Conservation (phyloP, 2,329 filamentous ascomycete species). For the Remersonia thermophila region DNA sequence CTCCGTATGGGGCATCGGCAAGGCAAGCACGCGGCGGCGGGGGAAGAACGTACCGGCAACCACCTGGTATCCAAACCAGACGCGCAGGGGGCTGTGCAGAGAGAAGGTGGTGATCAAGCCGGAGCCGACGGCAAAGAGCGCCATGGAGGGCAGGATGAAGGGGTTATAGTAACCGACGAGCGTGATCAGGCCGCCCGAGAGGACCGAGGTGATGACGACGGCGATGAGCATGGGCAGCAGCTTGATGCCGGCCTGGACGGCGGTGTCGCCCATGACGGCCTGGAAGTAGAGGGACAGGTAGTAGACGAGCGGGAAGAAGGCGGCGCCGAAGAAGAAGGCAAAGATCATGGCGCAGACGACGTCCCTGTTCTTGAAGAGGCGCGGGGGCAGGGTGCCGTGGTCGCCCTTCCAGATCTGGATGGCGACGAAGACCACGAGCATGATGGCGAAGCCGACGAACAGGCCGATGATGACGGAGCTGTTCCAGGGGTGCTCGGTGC, state of each 20-base stretch:
- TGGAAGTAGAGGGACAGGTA: conserved; percentile 44
- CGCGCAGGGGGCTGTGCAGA: conserved; percentile 30
- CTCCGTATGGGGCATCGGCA: too few species aligned
- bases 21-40: background rate
- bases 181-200: conserved; percentile 16
- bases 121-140: conserved; percentile 31
- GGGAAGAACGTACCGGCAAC: conserved; percentile 25
- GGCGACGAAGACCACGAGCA: conserved; percentile 34
- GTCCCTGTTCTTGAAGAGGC: conserved; percentile 35
- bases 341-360: conserved; percentile 29
- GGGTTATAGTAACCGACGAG: conserved; percentile 33
- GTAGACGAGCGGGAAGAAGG: conserved; percentile 41
- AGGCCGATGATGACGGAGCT: conserved; percentile 37
- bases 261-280: conserved; percentile 38
- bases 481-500: conserved; percentile 38
- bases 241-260: conserved; percentile 42
- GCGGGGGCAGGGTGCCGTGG: conserved; percentile 35
- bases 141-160: conserved; percentile 27
- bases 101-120: conserved; percentile 44
- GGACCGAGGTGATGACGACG: conserved; percentile 33
- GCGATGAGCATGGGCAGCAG: conserved; percentile 40
- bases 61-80: conserved; percentile 49
- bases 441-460: conserved; percentile 34
- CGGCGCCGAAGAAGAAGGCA: conserved; percentile 35
- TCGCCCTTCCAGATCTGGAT: conserved; percentile 35